phyloP scores from a whole-genome alignment of 1,284 basidiomycete species.

The Leccinum subspadiceum region DNA sequence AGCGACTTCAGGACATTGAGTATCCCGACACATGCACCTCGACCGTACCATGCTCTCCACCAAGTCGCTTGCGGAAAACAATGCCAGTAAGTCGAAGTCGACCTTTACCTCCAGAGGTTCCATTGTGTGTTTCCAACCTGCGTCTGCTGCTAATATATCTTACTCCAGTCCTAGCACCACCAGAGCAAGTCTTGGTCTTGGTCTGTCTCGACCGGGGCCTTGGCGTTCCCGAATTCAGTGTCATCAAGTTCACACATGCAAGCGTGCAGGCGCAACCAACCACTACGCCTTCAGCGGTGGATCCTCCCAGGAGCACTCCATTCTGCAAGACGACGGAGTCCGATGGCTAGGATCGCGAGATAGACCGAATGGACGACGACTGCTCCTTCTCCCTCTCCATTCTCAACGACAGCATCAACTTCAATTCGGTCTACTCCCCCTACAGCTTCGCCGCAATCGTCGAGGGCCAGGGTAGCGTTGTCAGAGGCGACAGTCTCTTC shows the following conservation, averaged over 20 bases:
- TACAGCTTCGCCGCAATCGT: slow-evolving; percentile 95
- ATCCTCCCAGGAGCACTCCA: slow-evolving; percentile 69
- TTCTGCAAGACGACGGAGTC: slow-evolving; percentile 70
- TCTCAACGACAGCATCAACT: slow-evolving; percentile 89
- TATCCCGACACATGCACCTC: slow-evolving; percentile 61
- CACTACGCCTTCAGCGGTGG: slow-evolving; percentile 32
- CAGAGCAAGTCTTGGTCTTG: too few relatives aligned
- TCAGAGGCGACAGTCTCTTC: slow-evolving; percentile 92
- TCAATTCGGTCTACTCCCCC: slow-evolving; percentile 84
- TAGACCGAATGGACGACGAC: slow-evolving; percentile 67
- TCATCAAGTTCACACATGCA: slow-evolving; percentile 44
- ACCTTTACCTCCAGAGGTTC: too few relatives aligned
- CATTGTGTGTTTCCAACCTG: too few relatives aligned
- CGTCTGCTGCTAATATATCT: too few relatives aligned
- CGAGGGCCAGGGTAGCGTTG: slow-evolving; percentile 94
- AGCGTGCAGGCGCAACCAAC: slow-evolving; percentile 52
- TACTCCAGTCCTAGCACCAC: too few relatives aligned
- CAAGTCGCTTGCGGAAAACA: too few relatives aligned
- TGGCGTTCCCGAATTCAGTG: too few relatives aligned
- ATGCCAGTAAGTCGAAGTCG: too few relatives aligned
- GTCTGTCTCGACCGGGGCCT: too few relatives aligned
- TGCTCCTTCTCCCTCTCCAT: slow-evolving; percentile 81
- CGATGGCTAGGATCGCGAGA: slow-evolving; percentile 60
- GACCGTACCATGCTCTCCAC: too few relatives aligned
- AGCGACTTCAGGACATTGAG: slow-evolving; percentile 73